Evolutionary conservation across 148 eudicot species (phyloP).

Genomic region (Amaranthus cruentus): DNA sequence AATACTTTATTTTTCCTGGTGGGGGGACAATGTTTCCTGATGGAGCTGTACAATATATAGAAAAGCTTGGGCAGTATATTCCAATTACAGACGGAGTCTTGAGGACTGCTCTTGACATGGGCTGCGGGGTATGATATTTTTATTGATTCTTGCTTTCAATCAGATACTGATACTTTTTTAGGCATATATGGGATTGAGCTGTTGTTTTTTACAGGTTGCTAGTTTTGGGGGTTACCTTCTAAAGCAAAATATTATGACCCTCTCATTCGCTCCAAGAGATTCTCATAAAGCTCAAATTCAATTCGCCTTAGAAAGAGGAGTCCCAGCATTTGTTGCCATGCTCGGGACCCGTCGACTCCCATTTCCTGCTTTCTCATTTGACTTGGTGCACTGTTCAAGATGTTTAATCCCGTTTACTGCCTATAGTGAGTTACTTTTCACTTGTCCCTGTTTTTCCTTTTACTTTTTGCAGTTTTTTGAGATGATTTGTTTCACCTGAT

Average conservation of each 20-base stretch:
- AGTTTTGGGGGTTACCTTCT: conserved; percentile 96
- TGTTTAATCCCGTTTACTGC: conserved; percentile 97
- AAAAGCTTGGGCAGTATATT: conserved; percentile 87
- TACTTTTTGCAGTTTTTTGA: conserved; percentile 5
- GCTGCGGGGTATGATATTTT: conserved; percentile 81
- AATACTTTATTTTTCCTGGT: conserved; percentile 91
- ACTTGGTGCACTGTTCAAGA: conserved; percentile 96
- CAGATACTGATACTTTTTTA: neutral
- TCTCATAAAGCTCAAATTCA: conserved; percentile 98
- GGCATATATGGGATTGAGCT: neutral
- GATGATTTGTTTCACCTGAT: conserved; percentile 10
- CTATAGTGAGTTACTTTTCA: conserved; percentile 60
- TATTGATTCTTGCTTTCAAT: conserved; percentile 1
- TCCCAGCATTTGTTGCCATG: conserved; percentile 97
- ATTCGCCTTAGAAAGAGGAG: conserved; percentile 95
- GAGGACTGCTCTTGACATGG: conserved; percentile 99
- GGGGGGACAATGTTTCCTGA: conserved; percentile 98
- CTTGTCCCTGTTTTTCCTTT: neutral
- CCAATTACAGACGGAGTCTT: conserved; percentile 78
- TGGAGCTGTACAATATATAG: conserved; percentile 90
- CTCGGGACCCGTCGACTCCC: conserved; percentile 98
- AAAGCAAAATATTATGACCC: conserved; percentile 64
- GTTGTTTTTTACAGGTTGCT: conserved; percentile 63
- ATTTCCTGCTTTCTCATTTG: conserved; percentile 94
- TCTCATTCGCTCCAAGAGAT: conserved; percentile 99